These are phyloP conservation scores for Singerocomus rubriflavus DNA, from an alignment of 1,284 basidiomycete genomes.

Conservation along the genomic window DNA sequence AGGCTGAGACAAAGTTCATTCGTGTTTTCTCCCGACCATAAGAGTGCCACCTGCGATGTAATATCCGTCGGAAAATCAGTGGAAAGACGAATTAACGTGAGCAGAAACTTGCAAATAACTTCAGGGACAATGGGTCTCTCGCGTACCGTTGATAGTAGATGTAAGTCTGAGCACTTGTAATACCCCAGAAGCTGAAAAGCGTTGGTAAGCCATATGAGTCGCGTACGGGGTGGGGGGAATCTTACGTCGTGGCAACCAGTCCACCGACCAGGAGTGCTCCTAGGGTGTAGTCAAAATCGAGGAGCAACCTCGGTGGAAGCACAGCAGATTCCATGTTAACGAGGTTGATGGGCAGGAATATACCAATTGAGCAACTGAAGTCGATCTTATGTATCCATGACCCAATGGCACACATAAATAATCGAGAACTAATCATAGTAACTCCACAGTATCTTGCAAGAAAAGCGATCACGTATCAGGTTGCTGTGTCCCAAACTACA, in stretches of 20 bases:
- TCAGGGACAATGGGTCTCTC: conserved; percentile 39
- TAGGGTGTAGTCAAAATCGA: conserved; percentile 37
- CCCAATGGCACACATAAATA: not conserved
- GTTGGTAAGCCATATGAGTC: not conserved
- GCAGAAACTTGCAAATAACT: conserved; percentile 36
- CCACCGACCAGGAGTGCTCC: conserved; percentile 51
- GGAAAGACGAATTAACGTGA: not conserved
- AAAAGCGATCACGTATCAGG: not conserved
- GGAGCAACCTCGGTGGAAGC: not conserved
- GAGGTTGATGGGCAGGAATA: not conserved
- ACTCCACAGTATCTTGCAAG: not conserved
- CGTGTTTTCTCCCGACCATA: conserved; percentile 20
- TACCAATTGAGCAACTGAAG: not conserved
- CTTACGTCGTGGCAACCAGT: conserved; percentile 44
- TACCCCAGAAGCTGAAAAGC: conserved; percentile 48
- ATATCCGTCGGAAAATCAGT: not conserved
- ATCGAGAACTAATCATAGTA: not conserved
- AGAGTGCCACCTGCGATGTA: conserved; percentile 7
- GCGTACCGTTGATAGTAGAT: conserved; percentile 45
- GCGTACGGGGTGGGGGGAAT: not conserved
- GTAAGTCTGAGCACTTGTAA: conserved; percentile 53
- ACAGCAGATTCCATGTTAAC: not conserved
- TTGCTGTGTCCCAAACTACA: not conserved
- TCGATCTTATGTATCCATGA: conserved; percentile 3
- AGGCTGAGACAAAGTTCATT: too few species aligned